These are phyloP conservation scores for Talaromyces rugulosus DNA, from an alignment of 2,329 filamentous ascomycete genomes.

Conservation along the genomic window DNA sequence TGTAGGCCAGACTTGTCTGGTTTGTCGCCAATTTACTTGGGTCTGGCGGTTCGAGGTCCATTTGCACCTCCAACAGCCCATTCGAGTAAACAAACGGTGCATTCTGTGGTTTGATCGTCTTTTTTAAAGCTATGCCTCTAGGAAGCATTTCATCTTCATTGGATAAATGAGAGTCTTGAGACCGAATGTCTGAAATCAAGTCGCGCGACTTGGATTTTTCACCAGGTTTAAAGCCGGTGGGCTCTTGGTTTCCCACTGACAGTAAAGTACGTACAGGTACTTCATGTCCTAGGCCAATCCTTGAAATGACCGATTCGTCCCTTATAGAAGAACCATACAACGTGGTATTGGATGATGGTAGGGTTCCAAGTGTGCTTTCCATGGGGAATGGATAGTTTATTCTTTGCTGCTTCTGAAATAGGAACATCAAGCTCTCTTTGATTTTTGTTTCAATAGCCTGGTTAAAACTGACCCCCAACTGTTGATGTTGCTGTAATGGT, in stretches of 20 bases:
- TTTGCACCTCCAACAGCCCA: conserved; percentile 2
- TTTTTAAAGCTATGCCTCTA: not conserved
- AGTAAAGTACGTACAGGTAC: no score
- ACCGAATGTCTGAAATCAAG: not conserved
- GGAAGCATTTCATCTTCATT: not conserved
- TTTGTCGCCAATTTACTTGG: not conserved
- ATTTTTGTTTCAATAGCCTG: conserved; percentile 5
- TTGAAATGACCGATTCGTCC: not conserved
- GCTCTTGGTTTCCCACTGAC: not conserved
- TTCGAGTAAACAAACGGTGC: not conserved
- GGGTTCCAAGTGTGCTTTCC: conserved; percentile 18
- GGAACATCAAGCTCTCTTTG: conserved; percentile 6
- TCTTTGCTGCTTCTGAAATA: conserved; percentile 10
- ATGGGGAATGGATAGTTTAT: conserved; percentile 14
- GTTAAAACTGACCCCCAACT: conserved; percentile 11
- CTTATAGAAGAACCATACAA: not conserved
- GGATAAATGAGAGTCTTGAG: not conserved
- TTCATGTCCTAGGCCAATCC: not conserved
- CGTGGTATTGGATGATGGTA: conserved; percentile 15
- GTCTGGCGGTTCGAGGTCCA: conserved; percentile 1
- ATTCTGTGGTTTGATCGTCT: not conserved
- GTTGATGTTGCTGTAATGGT: conserved; percentile 8
- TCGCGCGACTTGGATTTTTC: not conserved
- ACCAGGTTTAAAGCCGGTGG: not conserved
- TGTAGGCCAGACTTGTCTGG: not conserved